Percentiles rank a stretch among this genome's conserved stretches.
Evolutionary conservation across 352 stramenopile genomes (phyloP).

Genomic region (Phytophthora pini): DNA sequence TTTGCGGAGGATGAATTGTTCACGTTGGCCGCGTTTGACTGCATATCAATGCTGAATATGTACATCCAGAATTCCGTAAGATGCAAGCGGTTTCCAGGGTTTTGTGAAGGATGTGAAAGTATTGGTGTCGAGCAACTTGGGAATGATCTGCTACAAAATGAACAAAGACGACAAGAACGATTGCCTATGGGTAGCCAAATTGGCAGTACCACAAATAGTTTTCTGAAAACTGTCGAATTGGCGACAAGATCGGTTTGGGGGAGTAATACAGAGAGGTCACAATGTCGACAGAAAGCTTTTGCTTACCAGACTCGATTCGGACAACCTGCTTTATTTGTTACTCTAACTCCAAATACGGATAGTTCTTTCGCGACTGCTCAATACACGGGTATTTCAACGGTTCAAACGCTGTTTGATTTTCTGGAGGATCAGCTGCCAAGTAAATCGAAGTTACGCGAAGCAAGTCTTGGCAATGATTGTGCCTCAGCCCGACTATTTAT

Average conservation of each 20-base stretch:
- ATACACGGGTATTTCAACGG: conserved; percentile 3
- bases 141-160: too few species aligned
- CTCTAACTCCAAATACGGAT: conserved; percentile 9
- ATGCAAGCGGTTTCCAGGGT: not conserved
- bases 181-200: too few species aligned
- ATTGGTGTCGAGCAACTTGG: too few species aligned
- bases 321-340: not conserved
- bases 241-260: not conserved
- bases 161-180: too few species aligned
- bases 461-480: conserved; percentile 11
- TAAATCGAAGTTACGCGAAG: conserved; percentile 5
- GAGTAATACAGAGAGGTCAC: not conserved
- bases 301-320: conserved; percentile 11
- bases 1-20: not conserved
- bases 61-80: not conserved
- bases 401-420: conserved; percentile 5
- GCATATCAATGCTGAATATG: not conserved
- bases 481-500: conserved; percentile 10
- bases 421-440: not conserved
- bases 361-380: conserved; percentile 11
- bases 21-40: not conserved
- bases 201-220: not conserved
- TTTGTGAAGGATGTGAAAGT: too few species aligned
- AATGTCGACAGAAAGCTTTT: conserved; percentile 8
- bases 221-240: conserved; percentile 13